Evolutionary conservation across 2,329 filamentous ascomycete genomes (phyloP), one percentile per base, ranked within the genome.

Genomic region (Rutstroemia sp.): DNA sequence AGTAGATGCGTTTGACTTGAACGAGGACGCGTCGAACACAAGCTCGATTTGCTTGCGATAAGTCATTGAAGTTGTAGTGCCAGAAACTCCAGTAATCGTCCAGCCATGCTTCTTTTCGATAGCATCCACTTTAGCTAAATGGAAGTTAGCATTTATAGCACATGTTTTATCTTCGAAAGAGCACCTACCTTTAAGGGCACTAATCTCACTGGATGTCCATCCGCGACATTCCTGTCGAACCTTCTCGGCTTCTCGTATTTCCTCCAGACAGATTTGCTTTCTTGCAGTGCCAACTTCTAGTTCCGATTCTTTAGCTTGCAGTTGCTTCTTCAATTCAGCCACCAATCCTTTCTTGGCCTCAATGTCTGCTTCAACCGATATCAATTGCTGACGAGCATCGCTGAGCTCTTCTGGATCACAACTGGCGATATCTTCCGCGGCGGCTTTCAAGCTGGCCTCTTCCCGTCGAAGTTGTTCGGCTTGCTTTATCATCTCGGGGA

Each of bases 151-250:
- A 51, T 57, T 19, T 34, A 49, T 8, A 8, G 8, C 7, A 41
- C 12, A 12, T 7, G 3, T 19, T 34, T 54, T 27, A 44, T 10
- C 7, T 5, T 16, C 49, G 37, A 37, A 21, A 30, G n/a, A 18
- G 44, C 21, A 67, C 75, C 69, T 78, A 89, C 88, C 81, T 79
- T 92, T 91, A n/a, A 95, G 76, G 41, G 77, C 75, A 61, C 80
- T 80, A 61, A 97, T 89, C 72, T 97, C 94, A 27, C 80, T 85
- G 52, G 86, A 82, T 56, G 86, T 92, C 86, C 92, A 96, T 41
- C 92, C 92, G 53, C 92, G 84, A 69, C 88, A 95, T 66, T 95
- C 88, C 69, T 96, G 91, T 60, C 88, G 82, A 25, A 95, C 78
- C 61, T 84, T 85, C 70, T 96, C 91, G 0, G 92, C 89, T 65